A percentile compares a stretch with the other conserved stretches of the same genome.
phyloP scores from a whole-genome alignment of 768 basidiomycete species.

The Auriculariales sp. region DNA sequence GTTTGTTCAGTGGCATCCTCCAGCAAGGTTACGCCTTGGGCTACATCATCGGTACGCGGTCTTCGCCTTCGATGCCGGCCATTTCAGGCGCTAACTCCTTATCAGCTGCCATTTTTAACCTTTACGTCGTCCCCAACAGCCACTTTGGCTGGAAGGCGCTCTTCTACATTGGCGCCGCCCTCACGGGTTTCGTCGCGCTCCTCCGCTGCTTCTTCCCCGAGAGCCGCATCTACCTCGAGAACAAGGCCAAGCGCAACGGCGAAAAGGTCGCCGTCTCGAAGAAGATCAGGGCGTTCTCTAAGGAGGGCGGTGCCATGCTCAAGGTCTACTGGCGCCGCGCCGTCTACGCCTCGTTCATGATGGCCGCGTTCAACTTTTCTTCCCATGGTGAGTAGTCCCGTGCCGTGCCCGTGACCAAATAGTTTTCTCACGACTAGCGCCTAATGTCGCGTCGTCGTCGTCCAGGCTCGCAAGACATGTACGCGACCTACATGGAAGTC shows the following conservation, averaged over 20 bases:
- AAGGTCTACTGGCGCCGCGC: neutral
- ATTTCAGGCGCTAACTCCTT: neutral
- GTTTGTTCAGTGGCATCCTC: constrained; percentile 25
- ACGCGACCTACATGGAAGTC: constrained; percentile 16
- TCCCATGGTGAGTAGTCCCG: no score
- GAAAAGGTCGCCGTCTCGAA: neutral
- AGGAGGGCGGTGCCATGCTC: neutral
- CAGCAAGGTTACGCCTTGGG: constrained; percentile 27
- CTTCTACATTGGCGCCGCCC: neutral
- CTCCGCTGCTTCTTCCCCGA: neutral
- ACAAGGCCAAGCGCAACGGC: neutral
- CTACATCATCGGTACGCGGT: constrained; percentile 13
- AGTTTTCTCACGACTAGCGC: no score
- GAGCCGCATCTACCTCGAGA: neutral
- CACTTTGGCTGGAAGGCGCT: neutral
- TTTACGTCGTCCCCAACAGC: neutral
- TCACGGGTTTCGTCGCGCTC: neutral
- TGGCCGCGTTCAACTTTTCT: constrained; percentile 17
- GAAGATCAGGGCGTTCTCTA: neutral
- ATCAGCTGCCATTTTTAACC: neutral
- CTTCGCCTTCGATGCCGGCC: neutral
- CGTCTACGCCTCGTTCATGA: constrained; percentile 1
- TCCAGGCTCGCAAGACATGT: constrained; percentile 15
- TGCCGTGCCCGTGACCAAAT: no score
- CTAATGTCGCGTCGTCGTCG: no score